A percentile compares a stretch with the other conserved stretches of the same genome.
These are phyloP conservation scores for Pseudopyrenochaeta lycopersici DNA, from an alignment of 2,329 filamentous ascomycete species.

Conservation along the genomic window DNA sequence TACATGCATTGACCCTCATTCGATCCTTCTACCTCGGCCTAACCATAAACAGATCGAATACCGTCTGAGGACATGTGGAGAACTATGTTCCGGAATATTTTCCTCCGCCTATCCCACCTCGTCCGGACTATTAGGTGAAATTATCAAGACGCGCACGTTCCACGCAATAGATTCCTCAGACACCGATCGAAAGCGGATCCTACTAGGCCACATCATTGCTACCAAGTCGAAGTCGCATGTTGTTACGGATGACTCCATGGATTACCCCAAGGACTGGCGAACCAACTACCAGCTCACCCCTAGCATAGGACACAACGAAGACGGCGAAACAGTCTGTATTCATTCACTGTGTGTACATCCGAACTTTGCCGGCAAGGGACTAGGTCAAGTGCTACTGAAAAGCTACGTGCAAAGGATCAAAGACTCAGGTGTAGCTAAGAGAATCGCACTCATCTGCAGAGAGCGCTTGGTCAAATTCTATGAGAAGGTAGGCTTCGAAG, in stretches of 20 bases:
- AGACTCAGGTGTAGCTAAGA: conserved; percentile 73
- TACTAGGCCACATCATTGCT: conserved; percentile 81
- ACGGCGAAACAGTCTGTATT: conserved; percentile 77
- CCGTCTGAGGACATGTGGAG: conserved; percentile 76
- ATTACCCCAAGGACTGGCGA: conserved; percentile 73
- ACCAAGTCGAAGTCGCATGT: conserved; percentile 71
- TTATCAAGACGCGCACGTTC: conserved; percentile 64
- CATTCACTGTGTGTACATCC: conserved; percentile 85
- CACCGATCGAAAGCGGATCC: conserved; percentile 66
- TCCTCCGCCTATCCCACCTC: conserved; percentile 70
- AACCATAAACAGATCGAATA: conserved; percentile 70
- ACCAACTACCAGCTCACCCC: conserved; percentile 48
- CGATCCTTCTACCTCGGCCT: conserved; percentile 5
- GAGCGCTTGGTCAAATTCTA: conserved; percentile 80
- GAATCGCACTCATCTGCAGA: conserved; percentile 79
- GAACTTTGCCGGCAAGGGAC: conserved; percentile 74
- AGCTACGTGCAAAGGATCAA: conserved; percentile 81
- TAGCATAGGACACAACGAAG: conserved; percentile 73
- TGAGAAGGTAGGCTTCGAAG: conserved; percentile 74
- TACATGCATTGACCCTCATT: background rate
- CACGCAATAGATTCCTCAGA: conserved; percentile 67
- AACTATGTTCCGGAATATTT: conserved; percentile 83
- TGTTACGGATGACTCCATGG: conserved; percentile 82
- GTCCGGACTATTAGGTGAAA: conserved; percentile 50
- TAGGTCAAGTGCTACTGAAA: conserved; percentile 78